Evolutionary conservation across 2,329 filamentous ascomycete genomes (phyloP).

Genomic region (Cordyceps tenuipes): DNA sequence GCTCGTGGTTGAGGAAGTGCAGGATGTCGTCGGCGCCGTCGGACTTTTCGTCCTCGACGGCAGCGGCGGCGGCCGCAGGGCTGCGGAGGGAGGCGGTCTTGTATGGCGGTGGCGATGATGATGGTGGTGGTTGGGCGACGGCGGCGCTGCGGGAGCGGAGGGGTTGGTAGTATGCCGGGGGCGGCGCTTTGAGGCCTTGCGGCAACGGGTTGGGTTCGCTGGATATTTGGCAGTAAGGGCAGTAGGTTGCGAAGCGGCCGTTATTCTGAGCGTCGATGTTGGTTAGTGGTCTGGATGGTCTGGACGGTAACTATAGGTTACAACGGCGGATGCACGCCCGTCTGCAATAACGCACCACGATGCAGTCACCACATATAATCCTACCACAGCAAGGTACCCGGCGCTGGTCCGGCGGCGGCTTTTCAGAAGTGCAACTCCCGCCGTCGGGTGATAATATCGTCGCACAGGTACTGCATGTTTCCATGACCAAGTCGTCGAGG

Average conservation of each 20-base stretch:
- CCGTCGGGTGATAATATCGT: constrained; percentile 43
- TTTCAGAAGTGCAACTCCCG: constrained; percentile 47
- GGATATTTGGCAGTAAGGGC: constrained; percentile 71
- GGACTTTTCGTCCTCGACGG: constrained; percentile 14
- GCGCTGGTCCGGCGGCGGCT: constrained; percentile 50
- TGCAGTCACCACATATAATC: constrained; percentile 63
- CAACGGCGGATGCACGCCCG: too few species aligned
- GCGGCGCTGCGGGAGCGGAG: constrained; percentile 15
- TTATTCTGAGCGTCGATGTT: constrained; percentile 41
- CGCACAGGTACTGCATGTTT: constrained; percentile 64
- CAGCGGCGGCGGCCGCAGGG: too few species aligned
- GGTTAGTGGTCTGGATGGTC: not conserved
- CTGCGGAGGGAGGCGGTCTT: not conserved
- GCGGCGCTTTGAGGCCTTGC: constrained; percentile 59
- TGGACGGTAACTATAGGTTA: too few species aligned
- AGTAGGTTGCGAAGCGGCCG: constrained; percentile 56
- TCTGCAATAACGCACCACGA: constrained; percentile 41
- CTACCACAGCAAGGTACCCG: constrained; percentile 61
- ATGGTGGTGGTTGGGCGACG: not conserved
- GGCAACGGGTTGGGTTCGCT: constrained; percentile 46
- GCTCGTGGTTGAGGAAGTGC: constrained; percentile 64
- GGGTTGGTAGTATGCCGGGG: constrained; percentile 59
- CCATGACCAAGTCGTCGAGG: constrained; percentile 19
- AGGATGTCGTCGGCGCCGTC: constrained; percentile 55
- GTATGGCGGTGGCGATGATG: not conserved